Evolutionary conservation across 2,329 filamentous ascomycete genomes (phyloP).

Genomic region (Leptosphaerulina australis): DNA sequence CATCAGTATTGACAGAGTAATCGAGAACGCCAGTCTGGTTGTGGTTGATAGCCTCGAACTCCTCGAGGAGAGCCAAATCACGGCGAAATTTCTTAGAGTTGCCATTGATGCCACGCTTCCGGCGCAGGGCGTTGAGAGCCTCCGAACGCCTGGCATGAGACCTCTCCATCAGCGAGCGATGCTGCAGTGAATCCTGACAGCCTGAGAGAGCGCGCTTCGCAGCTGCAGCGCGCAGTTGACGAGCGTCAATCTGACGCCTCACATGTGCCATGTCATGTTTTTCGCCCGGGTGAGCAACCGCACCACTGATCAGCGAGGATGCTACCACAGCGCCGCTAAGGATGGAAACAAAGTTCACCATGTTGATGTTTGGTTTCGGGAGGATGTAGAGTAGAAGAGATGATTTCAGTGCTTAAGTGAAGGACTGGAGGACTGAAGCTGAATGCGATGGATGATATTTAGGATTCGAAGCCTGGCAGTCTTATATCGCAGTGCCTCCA

Average conservation of each 20-base stretch:
- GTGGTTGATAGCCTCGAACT: slow-evolving; percentile 40
- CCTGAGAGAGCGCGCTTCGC: slow-evolving; percentile 28
- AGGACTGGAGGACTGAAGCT: not conserved
- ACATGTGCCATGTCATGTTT: slow-evolving; percentile 39
- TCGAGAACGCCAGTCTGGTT: slow-evolving; percentile 34
- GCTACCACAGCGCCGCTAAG: slow-evolving; percentile 25
- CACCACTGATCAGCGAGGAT: slow-evolving; percentile 24
- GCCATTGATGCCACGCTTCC: slow-evolving; percentile 34
- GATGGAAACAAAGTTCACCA: slow-evolving; percentile 31
- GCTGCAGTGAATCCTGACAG: slow-evolving; percentile 28
- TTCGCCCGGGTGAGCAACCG: slow-evolving; percentile 43
- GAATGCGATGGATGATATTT: not conserved
- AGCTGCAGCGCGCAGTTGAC: slow-evolving; percentile 26
- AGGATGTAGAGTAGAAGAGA: not conserved
- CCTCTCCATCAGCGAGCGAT: slow-evolving; percentile 27
- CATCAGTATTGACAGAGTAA: slow-evolving; percentile 22
- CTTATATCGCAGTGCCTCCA: slow-evolving; percentile 4
- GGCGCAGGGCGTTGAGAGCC: slow-evolving; percentile 25
- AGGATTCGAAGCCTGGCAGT: not conserved
- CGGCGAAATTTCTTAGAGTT: slow-evolving; percentile 34
- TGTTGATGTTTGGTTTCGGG: slow-evolving; percentile 9
- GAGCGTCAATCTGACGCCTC: slow-evolving; percentile 39
- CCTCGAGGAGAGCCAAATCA: slow-evolving; percentile 38
- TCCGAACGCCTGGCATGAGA: slow-evolving; percentile 28
- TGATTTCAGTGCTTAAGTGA: not conserved